Evolutionary conservation across 208 protist genomes (phyloP).

Genomic region (Phytomonas sp.): DNA sequence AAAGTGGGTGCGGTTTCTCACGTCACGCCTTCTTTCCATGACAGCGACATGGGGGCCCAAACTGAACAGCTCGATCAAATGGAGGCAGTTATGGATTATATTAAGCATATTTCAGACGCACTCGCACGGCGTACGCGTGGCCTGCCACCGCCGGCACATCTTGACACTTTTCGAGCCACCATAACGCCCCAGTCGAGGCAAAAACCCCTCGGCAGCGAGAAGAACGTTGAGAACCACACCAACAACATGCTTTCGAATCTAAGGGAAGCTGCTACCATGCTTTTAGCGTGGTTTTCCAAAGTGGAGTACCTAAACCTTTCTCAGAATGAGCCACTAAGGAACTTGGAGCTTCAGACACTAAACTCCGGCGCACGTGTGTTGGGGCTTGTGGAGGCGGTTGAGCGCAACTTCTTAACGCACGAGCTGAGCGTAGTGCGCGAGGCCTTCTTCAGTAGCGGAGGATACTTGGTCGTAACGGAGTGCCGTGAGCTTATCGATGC

Average conservation of each 20-base stretch:
- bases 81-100: conserved; percentile 49
- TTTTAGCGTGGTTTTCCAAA: conserved; percentile 49
- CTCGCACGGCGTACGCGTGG: conserved; percentile 35
- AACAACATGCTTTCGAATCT: conserved; percentile 25
- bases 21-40: neutral
- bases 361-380: conserved; percentile 20
- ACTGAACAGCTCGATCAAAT: conserved; percentile 34
- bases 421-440: conserved; percentile 29
- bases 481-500: conserved; percentile 28
- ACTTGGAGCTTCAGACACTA: conserved; percentile 34
- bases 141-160: conserved; percentile 33
- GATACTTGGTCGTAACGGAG: conserved; percentile 21
- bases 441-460: conserved; percentile 18
- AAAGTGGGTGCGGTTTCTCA: neutral
- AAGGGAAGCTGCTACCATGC: conserved; percentile 22
- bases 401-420: conserved; percentile 47
- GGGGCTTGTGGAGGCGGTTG: conserved; percentile 39
- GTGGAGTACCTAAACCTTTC: conserved; percentile 54
- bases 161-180: conserved; percentile 36
- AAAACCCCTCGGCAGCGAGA: neutral
- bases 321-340: neutral
- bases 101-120: conserved; percentile 32
- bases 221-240: neutral
- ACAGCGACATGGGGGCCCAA: neutral
- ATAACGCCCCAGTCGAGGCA: conserved; percentile 11